Base-by-base conservation (phyloP, 2,329 filamentous ascomycete species). In the Drechslerella dactyloides region DNA sequence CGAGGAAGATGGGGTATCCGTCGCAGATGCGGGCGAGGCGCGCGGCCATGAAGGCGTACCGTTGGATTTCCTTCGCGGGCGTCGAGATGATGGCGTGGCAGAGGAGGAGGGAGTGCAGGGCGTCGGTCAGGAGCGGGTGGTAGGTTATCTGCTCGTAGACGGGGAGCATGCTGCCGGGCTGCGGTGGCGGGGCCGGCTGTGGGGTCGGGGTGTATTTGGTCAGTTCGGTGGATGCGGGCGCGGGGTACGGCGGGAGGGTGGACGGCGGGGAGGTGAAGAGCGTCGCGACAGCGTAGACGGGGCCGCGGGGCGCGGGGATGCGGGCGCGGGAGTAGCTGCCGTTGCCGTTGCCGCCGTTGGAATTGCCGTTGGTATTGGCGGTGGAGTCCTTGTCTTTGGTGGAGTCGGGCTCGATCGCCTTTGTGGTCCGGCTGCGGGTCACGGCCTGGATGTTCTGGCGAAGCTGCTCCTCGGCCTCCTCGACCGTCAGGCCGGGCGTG, bases 11-110 rank as follows among this genome's bases (percentile, higher is more conserved):
- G 0, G 91, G 91, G 75, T 91, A 93, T 2, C 90, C 90, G 76
- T 94, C 89, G 54, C 86, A 87, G 23, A 94, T 83, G 19, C 90
- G 85, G 2, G 86, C 84, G 1, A 94, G 83, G 3, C 90, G 87
- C 15, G 90, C 89, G 2, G 89, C 90, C 84, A 93, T 94, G 81
- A 91, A 84, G 0, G 90, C 90, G 78, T 94, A 90, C 37, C 90
- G 89, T 55, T 87, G 85, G 35, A 93, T 84, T 78, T 94, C 90
- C 75, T 89, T 91, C 10, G 85, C 79, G 0, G 90, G 89, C 0
- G 91, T 96, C 79, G 93, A 90, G 6, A 90, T 81, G 8, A 96
- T 85, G n/a, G 85, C 85, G 79, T 96, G 91, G 75, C 88, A 89
- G 44, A 96, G 84, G 7, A 96, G 85, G 1, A 94, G 80, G 2